A percentile compares a stretch with the other conserved stretches of the same genome.
Conservation (phyloP, 257 asterid species). For the Voacanga thouarsii region DNA sequence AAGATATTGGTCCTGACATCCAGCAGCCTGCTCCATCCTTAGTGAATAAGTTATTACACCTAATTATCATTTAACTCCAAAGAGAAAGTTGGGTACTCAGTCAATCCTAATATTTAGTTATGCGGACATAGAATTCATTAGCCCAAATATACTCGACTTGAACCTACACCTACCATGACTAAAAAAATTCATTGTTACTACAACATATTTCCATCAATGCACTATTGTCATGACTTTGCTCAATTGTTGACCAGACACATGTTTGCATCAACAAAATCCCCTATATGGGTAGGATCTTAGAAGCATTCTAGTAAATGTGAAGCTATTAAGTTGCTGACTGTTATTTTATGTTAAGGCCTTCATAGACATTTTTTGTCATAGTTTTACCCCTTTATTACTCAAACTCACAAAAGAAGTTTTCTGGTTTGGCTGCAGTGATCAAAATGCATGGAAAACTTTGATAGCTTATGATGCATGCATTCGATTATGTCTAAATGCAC, state of each 20-base stretch:
- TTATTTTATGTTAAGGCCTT: not conserved
- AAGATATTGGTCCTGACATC: too few relatives aligned
- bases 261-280: not conserved
- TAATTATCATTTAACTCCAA: too few relatives aligned
- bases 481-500: constrained; percentile 81
- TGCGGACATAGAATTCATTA: not conserved
- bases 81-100: too few relatives aligned
- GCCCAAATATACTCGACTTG: not conserved
- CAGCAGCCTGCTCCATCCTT: too few relatives aligned
- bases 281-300: not conserved
- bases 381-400: not conserved
- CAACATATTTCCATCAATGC: not conserved
- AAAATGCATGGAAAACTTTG: constrained; percentile 85
- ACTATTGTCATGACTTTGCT: not conserved
- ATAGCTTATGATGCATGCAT: constrained; percentile 95
- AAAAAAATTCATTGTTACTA: not conserved
- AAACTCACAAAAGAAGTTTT: not conserved
- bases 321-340: not conserved
- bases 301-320: not conserved
- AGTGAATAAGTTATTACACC: too few relatives aligned
- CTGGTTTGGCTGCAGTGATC: constrained; percentile 50
- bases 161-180: not conserved
- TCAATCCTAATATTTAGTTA: not conserved
- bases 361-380: not conserved
- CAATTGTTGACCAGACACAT: not conserved